A percentile compares a stretch with the other conserved stretches of the same genome.
These are phyloP conservation scores for Chaetomiaceae sp. DNA, from an alignment of 2,329 filamentous ascomycete species.

Conservation along the genomic window DNA sequence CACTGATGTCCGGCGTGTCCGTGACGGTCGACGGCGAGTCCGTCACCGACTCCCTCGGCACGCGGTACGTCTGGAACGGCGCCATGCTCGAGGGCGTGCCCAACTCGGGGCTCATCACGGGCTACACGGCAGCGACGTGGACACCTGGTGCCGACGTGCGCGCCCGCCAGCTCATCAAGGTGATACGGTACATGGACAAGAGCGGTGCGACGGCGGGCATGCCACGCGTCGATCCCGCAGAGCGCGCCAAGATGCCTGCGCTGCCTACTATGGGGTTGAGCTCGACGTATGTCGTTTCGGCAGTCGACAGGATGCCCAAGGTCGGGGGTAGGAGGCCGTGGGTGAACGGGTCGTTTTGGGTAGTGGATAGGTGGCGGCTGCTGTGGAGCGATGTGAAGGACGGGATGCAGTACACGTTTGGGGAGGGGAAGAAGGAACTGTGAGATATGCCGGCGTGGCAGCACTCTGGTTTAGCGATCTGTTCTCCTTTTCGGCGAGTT, in stretches of 20 bases:
- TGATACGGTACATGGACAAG: constrained; percentile 45
- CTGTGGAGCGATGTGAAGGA: constrained; percentile 17
- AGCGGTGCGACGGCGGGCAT: constrained; percentile 23
- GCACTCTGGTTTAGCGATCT: no score
- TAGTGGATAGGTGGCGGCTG: constrained; percentile 24
- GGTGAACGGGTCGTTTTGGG: constrained; percentile 25
- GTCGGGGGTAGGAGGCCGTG: constrained; percentile 27
- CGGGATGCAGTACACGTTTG: constrained; percentile 20
- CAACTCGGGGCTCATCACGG: constrained; percentile 57
- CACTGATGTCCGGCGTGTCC: constrained; percentile 49
- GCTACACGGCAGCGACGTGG: constrained; percentile 64
- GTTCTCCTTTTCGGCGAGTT: no score
- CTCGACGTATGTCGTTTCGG: constrained; percentile 27
- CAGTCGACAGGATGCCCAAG: constrained; percentile 27
- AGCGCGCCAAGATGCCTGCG: constrained; percentile 18
- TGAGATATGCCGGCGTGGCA: not conserved
- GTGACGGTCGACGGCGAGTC: constrained; percentile 50
- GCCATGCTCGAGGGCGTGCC: constrained; percentile 63
- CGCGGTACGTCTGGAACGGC: constrained; percentile 58
- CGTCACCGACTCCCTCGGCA: constrained; percentile 37
- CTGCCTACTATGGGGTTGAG: constrained; percentile 23
- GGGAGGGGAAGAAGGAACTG: constrained; percentile 13
- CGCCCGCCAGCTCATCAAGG: constrained; percentile 42
- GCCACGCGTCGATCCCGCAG: constrained; percentile 22
- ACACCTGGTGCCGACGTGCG: constrained; percentile 59